Percentiles rank a stretch among this genome's conserved stretches.
phyloP scores from a whole-genome alignment of 1,284 basidiomycete species.

The Wallemia ichthyophaga region DNA sequence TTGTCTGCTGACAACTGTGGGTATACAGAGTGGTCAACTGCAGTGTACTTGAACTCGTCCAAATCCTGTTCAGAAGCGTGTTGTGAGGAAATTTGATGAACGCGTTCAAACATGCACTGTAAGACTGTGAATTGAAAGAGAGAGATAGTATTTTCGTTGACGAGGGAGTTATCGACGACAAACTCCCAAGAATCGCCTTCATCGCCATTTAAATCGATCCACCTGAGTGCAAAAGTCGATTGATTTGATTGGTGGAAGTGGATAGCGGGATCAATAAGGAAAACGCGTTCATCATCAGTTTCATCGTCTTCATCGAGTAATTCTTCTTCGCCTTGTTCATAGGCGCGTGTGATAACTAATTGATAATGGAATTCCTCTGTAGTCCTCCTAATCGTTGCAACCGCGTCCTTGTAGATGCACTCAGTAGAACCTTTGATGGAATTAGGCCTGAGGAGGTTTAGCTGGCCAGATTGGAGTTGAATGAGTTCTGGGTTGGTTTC shows the following conservation, averaged over 20 bases:
- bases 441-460: slow-evolving; percentile 69
- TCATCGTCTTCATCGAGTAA: slow-evolving; percentile 82
- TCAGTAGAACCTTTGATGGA: slow-evolving; percentile 71
- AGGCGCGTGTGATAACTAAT: slow-evolving; percentile 81
- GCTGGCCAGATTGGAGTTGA: slow-evolving; percentile 69
- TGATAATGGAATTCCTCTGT: slow-evolving; percentile 60
- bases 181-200: slow-evolving; percentile 46
- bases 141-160: slow-evolving; percentile 51
- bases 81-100: slow-evolving; percentile 7
- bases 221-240: slow-evolving; percentile 59
- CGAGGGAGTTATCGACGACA: slow-evolving; percentile 25
- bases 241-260: slow-evolving; percentile 45
- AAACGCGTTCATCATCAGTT: slow-evolving; percentile 70
- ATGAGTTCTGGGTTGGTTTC: slow-evolving; percentile 66
- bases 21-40: not conserved
- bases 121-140: slow-evolving; percentile 80
- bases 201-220: slow-evolving; percentile 38
- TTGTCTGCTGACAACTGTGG: not conserved
- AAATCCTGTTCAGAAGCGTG: slow-evolving; percentile 5
- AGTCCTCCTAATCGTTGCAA: slow-evolving; percentile 62
- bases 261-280: slow-evolving; percentile 64
- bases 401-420: slow-evolving; percentile 95
- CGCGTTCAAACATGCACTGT: slow-evolving; percentile 60
- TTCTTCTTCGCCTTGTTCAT: slow-evolving; percentile 82
- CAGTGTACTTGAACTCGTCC: not conserved